Evolutionary conservation across 2,329 filamentous ascomycete genomes (phyloP).

Genomic region (Colletotrichum abscissum): DNA sequence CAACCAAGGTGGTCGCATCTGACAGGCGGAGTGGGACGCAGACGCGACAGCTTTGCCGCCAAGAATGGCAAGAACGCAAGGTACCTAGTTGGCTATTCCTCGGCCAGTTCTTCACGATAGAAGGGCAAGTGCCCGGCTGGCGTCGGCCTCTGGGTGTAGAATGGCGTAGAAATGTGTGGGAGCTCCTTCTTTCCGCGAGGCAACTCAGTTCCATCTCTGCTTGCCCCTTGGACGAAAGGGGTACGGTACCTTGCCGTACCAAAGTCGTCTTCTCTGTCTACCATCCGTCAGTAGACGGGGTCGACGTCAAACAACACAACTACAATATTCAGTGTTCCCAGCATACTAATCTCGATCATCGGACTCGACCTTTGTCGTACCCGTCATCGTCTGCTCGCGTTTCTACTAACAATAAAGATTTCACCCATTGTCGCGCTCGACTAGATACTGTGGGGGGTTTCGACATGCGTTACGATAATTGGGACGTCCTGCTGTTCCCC

Average conservation of each 20-base stretch:
- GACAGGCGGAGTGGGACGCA: background rate
- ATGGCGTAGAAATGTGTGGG: too few species aligned
- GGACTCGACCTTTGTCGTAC: background rate
- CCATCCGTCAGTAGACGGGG: background rate
- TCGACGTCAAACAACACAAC: background rate
- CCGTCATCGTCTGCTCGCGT: background rate
- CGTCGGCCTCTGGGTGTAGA: background rate
- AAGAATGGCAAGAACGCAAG: background rate
- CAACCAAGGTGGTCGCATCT: background rate
- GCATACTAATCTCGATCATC: background rate
- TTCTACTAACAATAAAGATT: background rate
- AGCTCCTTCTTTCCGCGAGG: background rate
- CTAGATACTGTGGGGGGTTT: constrained; percentile 28
- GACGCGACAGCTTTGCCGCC: background rate
- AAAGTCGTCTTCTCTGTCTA: background rate
- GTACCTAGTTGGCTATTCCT: background rate
- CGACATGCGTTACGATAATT: constrained; percentile 85
- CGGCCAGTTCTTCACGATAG: background rate
- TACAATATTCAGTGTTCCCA: background rate
- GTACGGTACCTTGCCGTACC: background rate
- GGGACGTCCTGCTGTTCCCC: constrained; percentile 87
- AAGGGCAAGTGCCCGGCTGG: background rate
- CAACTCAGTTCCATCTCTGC: background rate
- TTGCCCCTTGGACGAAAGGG: background rate
- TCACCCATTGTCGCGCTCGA: background rate